Evolutionary conservation across 495 filamentous ascomycete species (phyloP).

Genomic region (Jackrogersella minutella): DNA sequence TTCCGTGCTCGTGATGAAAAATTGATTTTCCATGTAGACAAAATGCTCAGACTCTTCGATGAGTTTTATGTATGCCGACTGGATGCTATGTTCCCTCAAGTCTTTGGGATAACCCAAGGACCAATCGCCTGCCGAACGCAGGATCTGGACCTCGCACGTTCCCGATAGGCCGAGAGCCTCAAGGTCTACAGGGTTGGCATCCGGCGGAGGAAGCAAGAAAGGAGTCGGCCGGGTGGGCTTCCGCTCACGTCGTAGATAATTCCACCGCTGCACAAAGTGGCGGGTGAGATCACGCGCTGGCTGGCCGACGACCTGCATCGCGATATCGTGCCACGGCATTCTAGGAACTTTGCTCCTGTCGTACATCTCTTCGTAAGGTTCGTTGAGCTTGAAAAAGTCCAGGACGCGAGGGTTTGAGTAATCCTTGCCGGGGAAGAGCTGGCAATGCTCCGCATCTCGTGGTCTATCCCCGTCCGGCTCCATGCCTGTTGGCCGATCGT

Average conservation of each 20-base stretch:
- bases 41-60: constrained; percentile 97
- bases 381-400: constrained; percentile 92
- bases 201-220: constrained; percentile 90
- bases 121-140: constrained; percentile 90
- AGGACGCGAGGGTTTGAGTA: constrained; percentile 96
- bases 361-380: constrained; percentile 99
- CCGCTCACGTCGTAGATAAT: constrained; percentile 92
- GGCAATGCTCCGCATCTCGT: constrained; percentile 92
- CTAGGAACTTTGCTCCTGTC: constrained; percentile 84
- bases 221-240: constrained; percentile 95
- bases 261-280: constrained; percentile 99
- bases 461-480: constrained; percentile 74
- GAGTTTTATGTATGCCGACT: constrained; percentile 92
- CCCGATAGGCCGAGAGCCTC: constrained; percentile 87
- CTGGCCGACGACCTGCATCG: constrained; percentile 98
- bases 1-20: constrained; percentile 94
- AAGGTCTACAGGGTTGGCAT: constrained; percentile 84
- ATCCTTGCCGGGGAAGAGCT: constrained; percentile 97
- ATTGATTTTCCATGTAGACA: constrained; percentile 99
- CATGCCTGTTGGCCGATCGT: constrained; percentile 96
- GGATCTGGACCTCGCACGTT: constrained; percentile 94
- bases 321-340: constrained; percentile 99
- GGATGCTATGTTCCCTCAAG: constrained; percentile 90
- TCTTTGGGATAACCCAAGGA: constrained; percentile 79
- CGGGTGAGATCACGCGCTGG: constrained; percentile 92